Evolutionary conservation across 2,329 filamentous ascomycete genomes (phyloP).

Genomic region (Exophiala bonariae): DNA sequence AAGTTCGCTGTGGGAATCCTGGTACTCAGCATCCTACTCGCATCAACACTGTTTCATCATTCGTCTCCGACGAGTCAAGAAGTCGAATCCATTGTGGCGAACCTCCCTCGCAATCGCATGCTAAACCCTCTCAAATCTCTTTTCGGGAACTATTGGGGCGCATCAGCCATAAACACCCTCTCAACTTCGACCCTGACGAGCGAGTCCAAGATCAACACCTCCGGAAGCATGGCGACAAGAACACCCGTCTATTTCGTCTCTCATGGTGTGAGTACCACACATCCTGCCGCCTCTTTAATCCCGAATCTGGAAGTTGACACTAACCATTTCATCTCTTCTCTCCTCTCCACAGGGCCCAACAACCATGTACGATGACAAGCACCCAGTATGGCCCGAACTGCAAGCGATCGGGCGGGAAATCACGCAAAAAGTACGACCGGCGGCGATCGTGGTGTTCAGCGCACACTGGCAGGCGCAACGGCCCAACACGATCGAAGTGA

Average conservation of each 20-base stretch:
- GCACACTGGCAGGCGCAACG: constrained; percentile 69
- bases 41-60: too few species aligned
- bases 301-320: too few species aligned
- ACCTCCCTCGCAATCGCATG: too few species aligned
- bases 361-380: constrained; percentile 67
- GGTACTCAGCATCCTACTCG: too few species aligned
- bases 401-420: constrained; percentile 69
- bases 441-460: constrained; percentile 73
- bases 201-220: background rate
- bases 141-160: too few species aligned
- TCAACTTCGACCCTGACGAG: too few species aligned
- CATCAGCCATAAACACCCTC: background rate
- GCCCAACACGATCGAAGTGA: constrained; percentile 60
- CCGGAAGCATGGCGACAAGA: constrained; percentile 29
- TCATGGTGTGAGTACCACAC: constrained; percentile 44
- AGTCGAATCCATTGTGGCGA: too few species aligned
- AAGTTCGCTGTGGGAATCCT: too few species aligned
- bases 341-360: constrained; percentile 53
- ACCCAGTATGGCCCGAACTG: constrained; percentile 67
- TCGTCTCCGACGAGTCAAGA: too few species aligned
- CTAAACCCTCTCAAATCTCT: too few species aligned
- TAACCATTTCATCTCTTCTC: background rate
- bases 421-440: constrained; percentile 67
- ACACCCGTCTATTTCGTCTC: constrained; percentile 57
- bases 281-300: too few species aligned